A percentile compares a stretch with the other conserved stretches of the same genome.
phyloP scores from a whole-genome alignment of 208 protist species.

The Blastocrithidia nonstop region DNA sequence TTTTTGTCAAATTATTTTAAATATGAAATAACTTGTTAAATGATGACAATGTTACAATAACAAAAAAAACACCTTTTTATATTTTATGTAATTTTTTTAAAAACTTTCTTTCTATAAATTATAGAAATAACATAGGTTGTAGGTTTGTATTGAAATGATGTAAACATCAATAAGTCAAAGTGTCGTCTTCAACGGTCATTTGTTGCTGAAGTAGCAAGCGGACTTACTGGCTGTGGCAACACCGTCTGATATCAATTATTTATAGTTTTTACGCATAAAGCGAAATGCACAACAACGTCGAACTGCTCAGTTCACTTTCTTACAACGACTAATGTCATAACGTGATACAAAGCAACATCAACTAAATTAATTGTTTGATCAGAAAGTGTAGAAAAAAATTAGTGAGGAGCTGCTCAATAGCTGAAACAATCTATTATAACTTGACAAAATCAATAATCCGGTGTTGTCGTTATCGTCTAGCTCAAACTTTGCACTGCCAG shows the following conservation, averaged over 20 bases:
- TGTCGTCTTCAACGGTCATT: slow-evolving; percentile 17
- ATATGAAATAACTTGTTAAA: background rate
- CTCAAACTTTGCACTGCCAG: too few relatives aligned
- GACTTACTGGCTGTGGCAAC: slow-evolving; percentile 26
- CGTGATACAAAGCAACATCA: too few relatives aligned
- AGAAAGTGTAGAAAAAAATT: too few relatives aligned
- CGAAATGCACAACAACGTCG: slow-evolving; percentile 39
- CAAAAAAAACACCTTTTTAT: background rate
- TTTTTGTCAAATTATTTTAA: background rate
- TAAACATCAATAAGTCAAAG: background rate
- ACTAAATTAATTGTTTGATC: too few relatives aligned
- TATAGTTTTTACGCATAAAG: slow-evolving; percentile 41
- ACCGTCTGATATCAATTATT: slow-evolving; percentile 43
- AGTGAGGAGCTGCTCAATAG: too few relatives aligned
- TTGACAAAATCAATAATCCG: too few relatives aligned
- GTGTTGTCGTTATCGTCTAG: too few relatives aligned
- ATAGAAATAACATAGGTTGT: background rate
- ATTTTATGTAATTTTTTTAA: slow-evolving; percentile 1
- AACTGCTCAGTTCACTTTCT: slow-evolving; percentile 53
- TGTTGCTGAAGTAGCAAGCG: slow-evolving; percentile 49
- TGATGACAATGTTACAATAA: background rate
- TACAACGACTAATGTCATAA: slow-evolving; percentile 30
- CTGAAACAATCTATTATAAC: too few relatives aligned
- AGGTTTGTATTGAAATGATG: background rate
- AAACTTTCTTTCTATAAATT: background rate